Base-by-base conservation (phyloP, 2,329 filamentous ascomycete species). In the Colletotrichum sp. region DNA sequence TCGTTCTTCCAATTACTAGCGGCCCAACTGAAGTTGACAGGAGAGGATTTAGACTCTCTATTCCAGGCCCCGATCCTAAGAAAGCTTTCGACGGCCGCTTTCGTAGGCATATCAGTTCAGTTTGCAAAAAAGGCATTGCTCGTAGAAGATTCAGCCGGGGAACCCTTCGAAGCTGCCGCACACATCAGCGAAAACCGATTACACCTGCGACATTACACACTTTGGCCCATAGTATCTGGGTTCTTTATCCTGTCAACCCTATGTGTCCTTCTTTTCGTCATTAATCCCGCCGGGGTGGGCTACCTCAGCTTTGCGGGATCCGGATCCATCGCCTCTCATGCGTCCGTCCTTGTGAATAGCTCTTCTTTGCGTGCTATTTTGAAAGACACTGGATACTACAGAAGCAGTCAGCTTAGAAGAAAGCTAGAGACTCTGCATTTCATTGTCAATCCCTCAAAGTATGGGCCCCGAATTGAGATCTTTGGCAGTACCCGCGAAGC, bases 41-140 rank as follows among this genome's bases (percentile, higher is more conserved):
- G 13, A 0, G 1, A 5, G 2, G 6, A 5, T 6, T 2, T 34
- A 5, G 12, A 34, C 2, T 6, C 32, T 39, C 36, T 39, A 19
- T 2, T 39, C 1, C 8, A 39, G 8, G 16, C 16, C 3, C 19
- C 36, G 8, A 0, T 39, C 36, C 2, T 39, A 2, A 2, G 8
- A 0, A 39, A 39, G 1, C 5, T 39, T 0, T 39, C 36, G 1
- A 0, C 8, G 2, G 16, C 0, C 1, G 16, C 3, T 1, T 39
- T 39, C 3, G 5, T 5, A 39, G 36, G 36, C 0, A 19, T 39
- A 5, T 5, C 36, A 0, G 3, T 3, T 2, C 16, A 9, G 16
- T 39, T 39, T 19, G 36, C 36, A 5, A 39, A 19, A 1, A 19
- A 39, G 8, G 36, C 36, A 3, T 19, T 39, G 8, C 36, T 39